Evolutionary conservation across 1,284 basidiomycete species (phyloP), one percentile per base, ranked within the genome.

Genomic region (Tylopilus sp.): DNA sequence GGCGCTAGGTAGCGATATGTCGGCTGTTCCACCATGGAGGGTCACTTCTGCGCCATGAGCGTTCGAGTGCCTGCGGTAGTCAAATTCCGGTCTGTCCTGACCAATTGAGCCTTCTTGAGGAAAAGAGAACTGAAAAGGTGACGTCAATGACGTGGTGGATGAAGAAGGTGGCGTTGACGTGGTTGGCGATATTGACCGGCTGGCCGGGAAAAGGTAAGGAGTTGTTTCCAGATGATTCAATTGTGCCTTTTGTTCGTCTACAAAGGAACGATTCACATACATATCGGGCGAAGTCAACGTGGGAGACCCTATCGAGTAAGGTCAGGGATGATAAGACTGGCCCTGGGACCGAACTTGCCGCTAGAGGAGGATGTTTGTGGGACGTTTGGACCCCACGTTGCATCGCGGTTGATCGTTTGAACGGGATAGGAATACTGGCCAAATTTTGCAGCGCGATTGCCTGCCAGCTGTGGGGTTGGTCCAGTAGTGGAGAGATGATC

Each of bases 111-210:
- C 69, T 46, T 85, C 82, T 33, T 76, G 68, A 16, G 66, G 67
- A 67, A 86, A 82, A 4, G 76, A 69, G 58, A 86, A 86, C 49
- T 77, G 81, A 61, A 82, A 86, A 1, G 81, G 74, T 47, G 81
- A 76, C 53, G 81, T 78, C 60, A 87, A 66, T 46, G 81, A 75
- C 34, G 82, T 75, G 49, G 82, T 79, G 36, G 84, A 79, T 21
- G 82, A 77, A 19, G 83, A 83, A 41, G 79, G 77, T 30, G 80
- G 78, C n/a, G 82, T 82, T 6, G 84, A 83, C 18, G 76, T 72
- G 16, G 76, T 74, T 30, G 84, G 84, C n/a, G 85, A 87, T 56
- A 86, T 74, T 16, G 86, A 86, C 45, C 86, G 82, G 63, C 82
- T 86, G 49, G 72, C 72, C 18, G 82, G 73, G 62, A 84, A 86